These are phyloP conservation scores for Jatropha podagrica DNA, from an alignment of 441 rosid genomes.

Conservation along the genomic window DNA sequence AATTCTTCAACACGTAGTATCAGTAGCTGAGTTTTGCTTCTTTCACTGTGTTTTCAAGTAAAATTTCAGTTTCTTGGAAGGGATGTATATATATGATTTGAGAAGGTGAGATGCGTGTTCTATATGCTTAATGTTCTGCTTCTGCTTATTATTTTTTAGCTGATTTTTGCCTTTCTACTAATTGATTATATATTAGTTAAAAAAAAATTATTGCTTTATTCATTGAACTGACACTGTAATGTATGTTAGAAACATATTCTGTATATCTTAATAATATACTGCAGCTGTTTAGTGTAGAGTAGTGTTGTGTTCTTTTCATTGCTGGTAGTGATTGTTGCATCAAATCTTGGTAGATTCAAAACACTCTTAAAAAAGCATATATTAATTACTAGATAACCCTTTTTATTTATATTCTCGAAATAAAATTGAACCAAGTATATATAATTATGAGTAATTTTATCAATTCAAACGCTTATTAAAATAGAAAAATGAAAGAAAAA, in stretches of 20 bases:
- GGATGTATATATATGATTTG: conserved; percentile 23
- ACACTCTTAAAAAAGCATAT: neutral
- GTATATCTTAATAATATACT: neutral
- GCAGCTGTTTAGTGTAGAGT: neutral
- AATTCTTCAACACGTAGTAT: conserved; percentile 26
- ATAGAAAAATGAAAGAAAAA: too few species aligned
- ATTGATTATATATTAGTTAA: neutral
- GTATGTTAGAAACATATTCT: neutral
- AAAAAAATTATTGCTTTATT: neutral
- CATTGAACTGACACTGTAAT: neutral
- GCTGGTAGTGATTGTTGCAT: neutral
- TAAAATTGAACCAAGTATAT: too few species aligned
- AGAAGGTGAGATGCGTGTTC: neutral
- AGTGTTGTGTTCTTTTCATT: neutral
- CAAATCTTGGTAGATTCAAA: neutral
- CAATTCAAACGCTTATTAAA: too few species aligned
- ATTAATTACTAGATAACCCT: too few species aligned
- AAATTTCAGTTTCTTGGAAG: neutral
- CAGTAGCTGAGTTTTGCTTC: conserved; percentile 21
- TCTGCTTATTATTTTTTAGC: neutral
- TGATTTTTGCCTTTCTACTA: conserved; percentile 6
- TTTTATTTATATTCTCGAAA: too few species aligned
- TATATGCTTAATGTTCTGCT: neutral
- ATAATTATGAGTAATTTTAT: too few species aligned
- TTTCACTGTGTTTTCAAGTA: conserved; percentile 8